A percentile compares a stretch with the other conserved stretches of the same genome.
phyloP scores from a whole-genome alignment of 257 asterid species.

The Cordia subcordata region DNA sequence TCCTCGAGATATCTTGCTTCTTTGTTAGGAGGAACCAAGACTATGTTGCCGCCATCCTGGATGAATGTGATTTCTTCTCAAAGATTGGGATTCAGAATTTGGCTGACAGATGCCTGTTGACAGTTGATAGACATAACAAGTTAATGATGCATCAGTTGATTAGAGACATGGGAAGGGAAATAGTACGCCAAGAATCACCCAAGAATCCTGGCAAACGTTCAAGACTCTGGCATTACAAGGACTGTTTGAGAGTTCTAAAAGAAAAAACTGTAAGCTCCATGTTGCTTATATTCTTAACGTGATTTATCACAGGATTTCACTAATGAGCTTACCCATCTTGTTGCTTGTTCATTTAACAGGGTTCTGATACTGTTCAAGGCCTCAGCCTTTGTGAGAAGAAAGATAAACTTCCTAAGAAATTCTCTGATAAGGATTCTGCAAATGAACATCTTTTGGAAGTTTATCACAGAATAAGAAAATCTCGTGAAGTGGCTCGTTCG shows the following conservation, averaged over 20 bases:
- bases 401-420: neutral
- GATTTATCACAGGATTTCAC: no score
- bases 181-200: conserved; percentile 11
- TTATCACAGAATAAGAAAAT: neutral
- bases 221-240: conserved; percentile 8
- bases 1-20: conserved; percentile 17
- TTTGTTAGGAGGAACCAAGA: conserved; percentile 7
- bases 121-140: neutral
- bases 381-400: conserved; percentile 7
- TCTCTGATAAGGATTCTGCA: neutral
- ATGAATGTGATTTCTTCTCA: conserved; percentile 6
- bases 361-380: conserved; percentile 6
- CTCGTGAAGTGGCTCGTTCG: neutral
- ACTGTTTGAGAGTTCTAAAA: conserved; percentile 8
- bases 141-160: conserved; percentile 14
- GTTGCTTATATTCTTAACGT: neutral
- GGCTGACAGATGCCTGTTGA: conserved; percentile 8
- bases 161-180: conserved; percentile 18
- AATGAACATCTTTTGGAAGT: neutral
- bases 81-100: conserved; percentile 14
- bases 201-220: conserved; percentile 11
- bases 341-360: neutral
- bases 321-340: no score
- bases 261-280: conserved; percentile 4
- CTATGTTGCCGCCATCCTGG: conserved; percentile 5